Percentiles rank a stretch among this genome's conserved stretches.
phyloP scores from a whole-genome alignment of 2,329 filamentous ascomycete genomes.

The Aspergillus novofumigatus region DNA sequence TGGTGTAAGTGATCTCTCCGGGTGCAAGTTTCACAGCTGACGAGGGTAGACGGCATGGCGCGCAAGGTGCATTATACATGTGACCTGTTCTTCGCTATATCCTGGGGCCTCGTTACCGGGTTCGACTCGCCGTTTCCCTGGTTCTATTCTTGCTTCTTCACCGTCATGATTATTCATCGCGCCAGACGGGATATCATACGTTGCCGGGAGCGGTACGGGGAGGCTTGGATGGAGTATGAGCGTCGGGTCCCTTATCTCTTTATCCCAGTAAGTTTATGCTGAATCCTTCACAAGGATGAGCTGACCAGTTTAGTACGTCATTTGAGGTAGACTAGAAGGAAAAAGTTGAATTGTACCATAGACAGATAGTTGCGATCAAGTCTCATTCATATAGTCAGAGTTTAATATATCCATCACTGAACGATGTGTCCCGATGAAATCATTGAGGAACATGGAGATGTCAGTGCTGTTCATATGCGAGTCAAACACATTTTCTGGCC shows the following conservation, averaged over 20 bases:
- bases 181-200: conserved; percentile 68
- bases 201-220: conserved; percentile 72
- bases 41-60: conserved; percentile 56
- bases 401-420: conserved; percentile 24
- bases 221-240: conserved; percentile 77
- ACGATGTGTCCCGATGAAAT: conserved; percentile 23
- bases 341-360: not conserved
- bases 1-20: conserved; percentile 58
- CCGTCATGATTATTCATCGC: conserved; percentile 72
- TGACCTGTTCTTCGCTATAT: conserved; percentile 71
- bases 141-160: conserved; percentile 83
- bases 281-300: not conserved
- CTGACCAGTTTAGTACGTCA: conserved; percentile 13
- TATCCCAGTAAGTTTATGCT: conserved; percentile 58
- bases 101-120: conserved; percentile 74
- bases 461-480: conserved; percentile 19
- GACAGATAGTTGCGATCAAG: not conserved
- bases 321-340: conserved; percentile 2
- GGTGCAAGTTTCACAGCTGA: not conserved
- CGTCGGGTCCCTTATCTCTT: conserved; percentile 75
- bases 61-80: conserved; percentile 78
- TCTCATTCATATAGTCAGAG: conserved; percentile 14
- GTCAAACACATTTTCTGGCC: conserved; percentile 20
- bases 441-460: conserved; percentile 25
- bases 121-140: conserved; percentile 78